Base-by-base conservation (phyloP, 257 asterid species). In the Salvia rosmarinus region DNA sequence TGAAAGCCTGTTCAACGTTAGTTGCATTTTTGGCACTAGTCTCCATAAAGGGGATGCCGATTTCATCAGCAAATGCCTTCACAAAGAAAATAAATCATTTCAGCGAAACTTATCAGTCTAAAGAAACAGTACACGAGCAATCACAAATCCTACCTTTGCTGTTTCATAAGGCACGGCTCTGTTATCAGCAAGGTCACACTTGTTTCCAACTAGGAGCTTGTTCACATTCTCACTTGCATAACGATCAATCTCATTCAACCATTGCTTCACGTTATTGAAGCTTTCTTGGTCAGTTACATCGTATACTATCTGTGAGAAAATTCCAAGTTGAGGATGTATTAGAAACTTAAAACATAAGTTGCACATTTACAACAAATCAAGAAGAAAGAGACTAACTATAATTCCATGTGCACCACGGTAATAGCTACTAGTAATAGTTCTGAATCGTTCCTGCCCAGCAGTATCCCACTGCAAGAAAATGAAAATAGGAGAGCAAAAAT, bases 351-450 rank as follows among this genome's bases (percentile, higher is more conserved):
- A 8, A 64, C 71, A 42, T 47, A 61, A 64, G 34, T 44, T 30
- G 68, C 70, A 19, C 58, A 35, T 12, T 11, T 49, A 73, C 30
- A 62, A 49, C 39, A 56, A 71, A 68, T 50, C 46, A 71, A 54
- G 52, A 58, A 14, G 56, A 74, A 77, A 72, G 74, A 71, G 55
- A 82, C 93, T 64, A 67, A 92, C 98, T 75, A 92, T 92, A 59
- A 92, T 92, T 77, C 98, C 98, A 84, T 91, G 98, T 46, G 98
- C 98, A 60, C 98, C 98, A 16, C 96, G 96, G 83, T 91, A 91
- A 79, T 91, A 91, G 88, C 96, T 89, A 72, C 98, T 91, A 55
- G 98, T 91, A 74, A 91, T 91, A 30, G 98, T 91, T 72, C 98
- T 84, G 86, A 91, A 91, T 49, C 96, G 95, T 81, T 91, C 98